Percentiles rank a stretch among this genome's conserved stretches.
These are phyloP conservation scores for Trichophyton equinum DNA, from an alignment of 2,329 filamentous ascomycete genomes.

Conservation along the genomic window DNA sequence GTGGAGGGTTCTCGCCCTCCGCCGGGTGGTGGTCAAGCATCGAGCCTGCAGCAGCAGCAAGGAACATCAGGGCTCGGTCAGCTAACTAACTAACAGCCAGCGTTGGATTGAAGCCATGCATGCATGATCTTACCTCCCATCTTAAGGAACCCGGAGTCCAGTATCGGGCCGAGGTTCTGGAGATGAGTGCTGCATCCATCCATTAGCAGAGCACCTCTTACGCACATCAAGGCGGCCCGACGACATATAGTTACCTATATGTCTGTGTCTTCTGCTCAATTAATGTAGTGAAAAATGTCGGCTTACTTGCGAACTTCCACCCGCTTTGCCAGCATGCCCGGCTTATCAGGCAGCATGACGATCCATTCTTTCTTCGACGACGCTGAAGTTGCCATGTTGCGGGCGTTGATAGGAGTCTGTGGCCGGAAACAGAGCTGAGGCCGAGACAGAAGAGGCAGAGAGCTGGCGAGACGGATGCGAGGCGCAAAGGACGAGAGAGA, in stretches of 20 bases:
- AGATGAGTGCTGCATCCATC: slow-evolving; percentile 41
- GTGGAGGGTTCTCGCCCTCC: slow-evolving; percentile 44
- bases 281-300: neutral
- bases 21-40: slow-evolving; percentile 53
- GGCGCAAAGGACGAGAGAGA: neutral
- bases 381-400: slow-evolving; percentile 7
- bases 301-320: slow-evolving; percentile 36
- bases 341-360: slow-evolving; percentile 55
- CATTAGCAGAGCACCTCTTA: no score
- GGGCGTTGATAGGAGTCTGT: neutral
- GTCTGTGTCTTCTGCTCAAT: no score
- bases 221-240: no score
- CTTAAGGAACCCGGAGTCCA: slow-evolving; percentile 47
- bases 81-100: neutral
- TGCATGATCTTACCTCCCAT: slow-evolving; percentile 45
- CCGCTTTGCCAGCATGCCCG: slow-evolving; percentile 47
- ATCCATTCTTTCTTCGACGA: slow-evolving; percentile 44
- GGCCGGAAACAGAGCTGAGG: neutral
- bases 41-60: slow-evolving; percentile 40
- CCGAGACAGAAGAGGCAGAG: neutral
- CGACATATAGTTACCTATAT: no score
- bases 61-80: neutral
- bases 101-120: no score
- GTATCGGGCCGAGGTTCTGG: slow-evolving; percentile 39
- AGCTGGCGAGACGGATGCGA: neutral